Evolutionary conservation across 805 yeast species (phyloP), one percentile per base, ranked within the genome.

Genomic region (Ogataea sp.): DNA sequence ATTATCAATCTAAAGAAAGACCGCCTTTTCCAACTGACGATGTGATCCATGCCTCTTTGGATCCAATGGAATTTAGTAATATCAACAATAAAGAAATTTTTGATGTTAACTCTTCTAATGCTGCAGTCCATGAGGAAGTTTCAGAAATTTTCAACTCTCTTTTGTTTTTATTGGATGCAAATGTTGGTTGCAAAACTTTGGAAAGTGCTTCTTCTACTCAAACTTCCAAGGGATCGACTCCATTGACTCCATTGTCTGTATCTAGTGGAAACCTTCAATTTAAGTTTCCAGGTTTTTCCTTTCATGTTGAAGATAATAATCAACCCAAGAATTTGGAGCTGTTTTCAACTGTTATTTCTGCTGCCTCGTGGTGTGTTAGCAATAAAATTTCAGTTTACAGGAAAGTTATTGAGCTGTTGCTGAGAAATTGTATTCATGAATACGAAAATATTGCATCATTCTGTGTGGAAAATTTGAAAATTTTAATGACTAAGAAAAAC

Each of bases 11-110:
- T 3, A 67, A 71, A 11, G 76, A 72, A 33, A 64, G 75, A 40
- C 96, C 97, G 0, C 68, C 69, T 1, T 90, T 87, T 57, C 97
- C 95, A 21, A 65, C 75, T 3, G 78, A 74, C 43, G 71, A 68
- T 32, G 65, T 66, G 2, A 52, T 68, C 18, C 57, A 52, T 28
- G 49, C 56, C 15, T 53, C 62, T 2, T 37, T 59, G 14, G 64
- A 59, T 39, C 64, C 63, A 9, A 46, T 56, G 45, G 62, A 59
- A 31, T 58, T 55, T 25, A 51, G 58, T 42, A 56, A 53, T 36
- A 49, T 46, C 20, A 51, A 47, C 21, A 54, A 53, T 40, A 67
- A 62, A 21, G 69, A 70, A 39, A 68, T 71, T 17, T 65, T 68
- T 41, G 72, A 69, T 16, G 59, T 57, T 28, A 61, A 61, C 31